Conservation (phyloP, 306 rosid species). For the Lupinus albus region DNA sequence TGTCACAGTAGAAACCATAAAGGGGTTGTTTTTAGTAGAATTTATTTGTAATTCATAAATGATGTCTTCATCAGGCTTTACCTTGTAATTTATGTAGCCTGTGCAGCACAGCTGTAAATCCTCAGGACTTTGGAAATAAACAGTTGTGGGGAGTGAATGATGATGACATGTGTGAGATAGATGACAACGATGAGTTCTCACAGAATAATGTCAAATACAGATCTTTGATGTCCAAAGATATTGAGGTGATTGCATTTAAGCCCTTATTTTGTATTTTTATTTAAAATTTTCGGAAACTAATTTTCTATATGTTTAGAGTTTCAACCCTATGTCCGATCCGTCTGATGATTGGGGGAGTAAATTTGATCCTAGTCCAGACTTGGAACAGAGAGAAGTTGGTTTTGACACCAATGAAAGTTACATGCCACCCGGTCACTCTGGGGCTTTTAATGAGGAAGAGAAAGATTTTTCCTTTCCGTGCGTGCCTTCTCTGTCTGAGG, state of each 20-base stretch:
- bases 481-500: conserved; percentile 74
- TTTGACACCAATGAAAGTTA: conserved; percentile 43
- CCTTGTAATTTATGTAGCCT: conserved; percentile 63
- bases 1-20: conserved; percentile 7
- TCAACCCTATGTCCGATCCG: conserved; percentile 90
- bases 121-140: conserved; percentile 50
- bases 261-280: conserved; percentile 27
- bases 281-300: conserved; percentile 33
- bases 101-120: conserved; percentile 50
- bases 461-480: conserved; percentile 70
- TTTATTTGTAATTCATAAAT: conserved; percentile 46
- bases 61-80: conserved; percentile 41
- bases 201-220: conserved; percentile 48
- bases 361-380: conserved; percentile 57
- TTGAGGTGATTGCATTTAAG: conserved; percentile 58
- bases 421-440: conserved; percentile 48
- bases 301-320: conserved; percentile 61
- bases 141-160: conserved; percentile 60
- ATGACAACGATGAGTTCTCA: conserved; percentile 60
- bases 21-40: conserved; percentile 14
- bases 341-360: conserved; percentile 76
- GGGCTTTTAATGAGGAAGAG: conserved; percentile 47
- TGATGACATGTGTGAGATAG: conserved; percentile 86
- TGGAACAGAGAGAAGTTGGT: conserved; percentile 49
- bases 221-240: conserved; percentile 52